These are phyloP conservation scores for Corinectria fuckeliana DNA, from an alignment of 2,329 filamentous ascomycete genomes.

Conservation along the genomic window DNA sequence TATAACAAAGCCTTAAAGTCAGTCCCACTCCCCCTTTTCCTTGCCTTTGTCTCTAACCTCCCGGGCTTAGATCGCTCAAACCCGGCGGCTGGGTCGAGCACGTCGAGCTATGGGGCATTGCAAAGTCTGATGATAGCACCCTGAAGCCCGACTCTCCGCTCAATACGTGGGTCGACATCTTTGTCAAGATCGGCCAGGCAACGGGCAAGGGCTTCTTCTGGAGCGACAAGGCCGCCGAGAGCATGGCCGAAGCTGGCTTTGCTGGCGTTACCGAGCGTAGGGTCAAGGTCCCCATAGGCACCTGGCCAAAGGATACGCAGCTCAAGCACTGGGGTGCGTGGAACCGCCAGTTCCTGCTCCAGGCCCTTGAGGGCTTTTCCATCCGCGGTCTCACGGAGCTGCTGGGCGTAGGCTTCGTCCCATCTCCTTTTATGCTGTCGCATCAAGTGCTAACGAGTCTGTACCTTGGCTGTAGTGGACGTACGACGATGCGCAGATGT, in stretches of 20 bases:
- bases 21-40: slow-evolving; percentile 37
- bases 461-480: slow-evolving; percentile 4
- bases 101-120: slow-evolving; percentile 27
- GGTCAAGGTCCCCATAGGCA: slow-evolving; percentile 33
- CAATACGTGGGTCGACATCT: slow-evolving; percentile 26
- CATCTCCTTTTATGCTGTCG: fast-evolving
- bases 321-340: slow-evolving; percentile 38
- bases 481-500: slow-evolving; percentile 28
- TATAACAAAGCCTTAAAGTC: slow-evolving; percentile 55
- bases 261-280: slow-evolving; percentile 21
- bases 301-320: slow-evolving; percentile 41
- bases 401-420: slow-evolving; percentile 19
- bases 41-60: slow-evolving; percentile 43
- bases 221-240: slow-evolving; percentile 15
- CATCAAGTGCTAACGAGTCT: neutral
- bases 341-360: slow-evolving; percentile 32
- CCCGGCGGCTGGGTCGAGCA: slow-evolving; percentile 32
- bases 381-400: slow-evolving; percentile 31
- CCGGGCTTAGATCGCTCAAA: slow-evolving; percentile 4
- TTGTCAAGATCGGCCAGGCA: slow-evolving; percentile 22
- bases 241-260: slow-evolving; percentile 30
- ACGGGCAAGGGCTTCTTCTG: slow-evolving; percentile 30
- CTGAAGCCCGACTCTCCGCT: slow-evolving; percentile 24
- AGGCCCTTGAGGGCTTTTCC: slow-evolving; percentile 34
- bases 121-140: slow-evolving; percentile 36